Evolutionary conservation across 768 basidiomycete species (phyloP).

Genomic region (Suillus plorans): DNA sequence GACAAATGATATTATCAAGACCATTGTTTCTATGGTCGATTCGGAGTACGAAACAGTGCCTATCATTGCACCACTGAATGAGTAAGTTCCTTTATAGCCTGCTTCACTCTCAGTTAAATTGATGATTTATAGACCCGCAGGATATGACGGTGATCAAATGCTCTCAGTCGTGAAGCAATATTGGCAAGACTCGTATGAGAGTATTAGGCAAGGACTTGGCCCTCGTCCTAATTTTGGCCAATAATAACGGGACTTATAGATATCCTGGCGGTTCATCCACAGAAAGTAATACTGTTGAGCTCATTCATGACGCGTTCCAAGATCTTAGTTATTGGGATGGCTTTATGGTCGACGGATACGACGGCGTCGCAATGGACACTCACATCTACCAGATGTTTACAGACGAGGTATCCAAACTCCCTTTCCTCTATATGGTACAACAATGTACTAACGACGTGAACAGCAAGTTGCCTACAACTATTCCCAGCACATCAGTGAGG

Average conservation of each 20-base stretch:
- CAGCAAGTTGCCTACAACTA: slow-evolving; percentile 8
- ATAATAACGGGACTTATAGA: slow-evolving; percentile 11
- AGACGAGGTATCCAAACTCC: slow-evolving; percentile 32
- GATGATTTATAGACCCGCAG: slow-evolving; percentile 38
- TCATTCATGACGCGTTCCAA: slow-evolving; percentile 5
- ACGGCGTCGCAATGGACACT: slow-evolving; percentile 51
- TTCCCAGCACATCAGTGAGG: slow-evolving; percentile 36
- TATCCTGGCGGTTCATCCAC: slow-evolving; percentile 5
- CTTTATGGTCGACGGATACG: slow-evolving; percentile 46
- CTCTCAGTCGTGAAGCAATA: slow-evolving; percentile 47
- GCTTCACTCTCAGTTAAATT: background rate
- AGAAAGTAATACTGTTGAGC: slow-evolving; percentile 9
- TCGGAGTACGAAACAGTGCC: slow-evolving; percentile 58
- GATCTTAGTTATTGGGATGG: slow-evolving; percentile 39
- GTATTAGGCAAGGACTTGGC: slow-evolving; percentile 42
- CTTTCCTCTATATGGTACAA: background rate
- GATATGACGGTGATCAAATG: slow-evolving; percentile 46
- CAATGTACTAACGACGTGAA: background rate
- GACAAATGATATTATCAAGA: slow-evolving; percentile 54
- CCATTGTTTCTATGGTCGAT: slow-evolving; percentile 51
- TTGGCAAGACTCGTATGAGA: slow-evolving; percentile 59
- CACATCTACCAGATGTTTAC: slow-evolving; percentile 78
- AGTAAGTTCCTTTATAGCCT: slow-evolving; percentile 25
- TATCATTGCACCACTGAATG: slow-evolving; percentile 69
- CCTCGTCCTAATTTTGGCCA: slow-evolving; percentile 36